Conservation (phyloP, 83 land plant genomes). For the Thuja plicata region DNA sequence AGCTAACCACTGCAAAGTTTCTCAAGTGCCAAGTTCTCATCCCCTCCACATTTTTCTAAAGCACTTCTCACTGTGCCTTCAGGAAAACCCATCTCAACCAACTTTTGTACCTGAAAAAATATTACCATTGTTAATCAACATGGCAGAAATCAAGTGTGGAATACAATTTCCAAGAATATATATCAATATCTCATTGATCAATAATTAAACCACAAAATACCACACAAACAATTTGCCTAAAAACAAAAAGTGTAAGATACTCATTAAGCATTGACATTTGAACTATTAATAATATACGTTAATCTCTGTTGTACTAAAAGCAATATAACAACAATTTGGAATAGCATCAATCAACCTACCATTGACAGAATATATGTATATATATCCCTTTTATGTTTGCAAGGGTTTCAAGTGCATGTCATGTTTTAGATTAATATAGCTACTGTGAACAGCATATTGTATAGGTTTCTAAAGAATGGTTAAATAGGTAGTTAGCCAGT, state of each 20-base stretch:
- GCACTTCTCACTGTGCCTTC: constrained; percentile 66
- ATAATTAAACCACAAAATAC: neutral
- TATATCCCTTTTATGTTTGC: neutral
- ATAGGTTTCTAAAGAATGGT: neutral
- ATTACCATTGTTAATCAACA: neutral
- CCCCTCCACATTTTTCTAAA: constrained; percentile 74
- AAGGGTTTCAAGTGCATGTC: neutral
- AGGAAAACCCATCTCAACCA: constrained; percentile 96
- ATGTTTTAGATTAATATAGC: neutral
- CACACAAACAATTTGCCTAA: too few species aligned
- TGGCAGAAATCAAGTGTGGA: neutral
- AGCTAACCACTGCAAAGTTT: constrained; percentile 73
- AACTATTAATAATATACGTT: neutral
- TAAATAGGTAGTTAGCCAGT: neutral
- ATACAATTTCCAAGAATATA: neutral
- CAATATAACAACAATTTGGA: neutral
- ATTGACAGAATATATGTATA: neutral
- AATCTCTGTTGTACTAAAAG: neutral
- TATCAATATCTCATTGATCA: neutral
- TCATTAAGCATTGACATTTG: neutral
- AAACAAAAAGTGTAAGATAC: neutral
- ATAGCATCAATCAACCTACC: neutral
- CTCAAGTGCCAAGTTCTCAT: constrained; percentile 94
- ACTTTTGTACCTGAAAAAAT: constrained; percentile 54
- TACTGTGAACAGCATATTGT: neutral